Conservation (phyloP, 2,329 filamentous ascomycete species). For the Penicillium thymicola region DNA sequence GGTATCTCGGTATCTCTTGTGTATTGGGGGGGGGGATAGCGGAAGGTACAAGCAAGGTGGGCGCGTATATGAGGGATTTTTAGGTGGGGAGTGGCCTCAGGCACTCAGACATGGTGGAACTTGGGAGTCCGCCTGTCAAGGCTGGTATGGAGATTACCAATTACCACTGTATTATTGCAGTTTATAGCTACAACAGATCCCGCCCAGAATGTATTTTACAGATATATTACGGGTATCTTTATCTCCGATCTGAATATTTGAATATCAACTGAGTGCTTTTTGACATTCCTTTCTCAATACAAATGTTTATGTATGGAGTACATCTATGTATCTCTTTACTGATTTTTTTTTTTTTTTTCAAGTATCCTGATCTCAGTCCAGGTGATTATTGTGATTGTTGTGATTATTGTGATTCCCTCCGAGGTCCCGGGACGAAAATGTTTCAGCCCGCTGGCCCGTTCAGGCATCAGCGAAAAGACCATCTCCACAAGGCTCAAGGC, state of each 20-base stretch:
- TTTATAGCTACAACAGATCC: not conserved
- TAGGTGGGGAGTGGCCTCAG: not conserved
- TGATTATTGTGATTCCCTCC: not conserved
- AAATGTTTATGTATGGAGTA: not conserved
- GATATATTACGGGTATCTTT: not conserved
- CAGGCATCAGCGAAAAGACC: constrained; percentile 16
- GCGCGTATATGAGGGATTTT: constrained; percentile 25
- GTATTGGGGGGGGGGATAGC: constrained; percentile 14
- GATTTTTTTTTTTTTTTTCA: no score
- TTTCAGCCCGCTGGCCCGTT: constrained; percentile 4
- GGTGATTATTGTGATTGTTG: not conserved
- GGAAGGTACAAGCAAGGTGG: constrained; percentile 10
- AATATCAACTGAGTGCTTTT: no score
- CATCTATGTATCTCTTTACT: not conserved
- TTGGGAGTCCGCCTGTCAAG: not conserved
- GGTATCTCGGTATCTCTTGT: no score
- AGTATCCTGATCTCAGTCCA: not conserved
- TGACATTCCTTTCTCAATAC: not conserved
- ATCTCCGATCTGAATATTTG: not conserved
- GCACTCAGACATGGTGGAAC: not conserved
- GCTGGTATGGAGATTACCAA: constrained; percentile 5
- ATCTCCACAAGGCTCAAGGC: constrained; percentile 16
- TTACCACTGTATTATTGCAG: not conserved
- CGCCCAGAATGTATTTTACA: constrained; percentile 9
- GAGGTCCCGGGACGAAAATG: not conserved